These are phyloP conservation scores for Knufia petricola DNA, from an alignment of 2,329 filamentous ascomycete species.

Conservation along the genomic window DNA sequence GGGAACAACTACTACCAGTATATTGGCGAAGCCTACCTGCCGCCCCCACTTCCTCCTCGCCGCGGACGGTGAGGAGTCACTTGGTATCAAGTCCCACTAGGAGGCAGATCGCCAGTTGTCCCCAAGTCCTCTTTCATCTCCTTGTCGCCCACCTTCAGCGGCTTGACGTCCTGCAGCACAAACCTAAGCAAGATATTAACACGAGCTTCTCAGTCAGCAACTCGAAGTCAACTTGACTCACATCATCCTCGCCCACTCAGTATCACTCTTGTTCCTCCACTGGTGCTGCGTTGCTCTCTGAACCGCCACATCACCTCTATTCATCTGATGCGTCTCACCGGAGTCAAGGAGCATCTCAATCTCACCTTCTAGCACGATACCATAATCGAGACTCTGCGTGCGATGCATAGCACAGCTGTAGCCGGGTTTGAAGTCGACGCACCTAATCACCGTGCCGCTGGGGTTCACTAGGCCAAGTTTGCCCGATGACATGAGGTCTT, in stretches of 20 bases:
- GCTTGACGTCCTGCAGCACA: slow-evolving; percentile 19
- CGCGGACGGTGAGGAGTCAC: too few species aligned
- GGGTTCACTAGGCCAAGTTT: slow-evolving; percentile 30
- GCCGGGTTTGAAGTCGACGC: slow-evolving; percentile 37
- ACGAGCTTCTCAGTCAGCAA: too few species aligned
- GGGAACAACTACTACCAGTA: too few species aligned
- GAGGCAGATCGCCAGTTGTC: slow-evolving; percentile 16
- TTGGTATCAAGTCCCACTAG: slow-evolving; percentile 15
- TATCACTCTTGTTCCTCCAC: slow-evolving; percentile 30
- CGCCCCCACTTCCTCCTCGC: too few species aligned
- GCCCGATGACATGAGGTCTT: slow-evolving; percentile 22
- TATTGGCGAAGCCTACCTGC: too few species aligned
- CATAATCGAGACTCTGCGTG: slow-evolving; percentile 47
- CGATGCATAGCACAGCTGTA: slow-evolving; percentile 42
- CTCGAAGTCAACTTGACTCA: too few species aligned
- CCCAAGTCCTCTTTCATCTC: slow-evolving; percentile 21
- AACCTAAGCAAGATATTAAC: slow-evolving; percentile 4
- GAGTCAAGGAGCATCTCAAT: slow-evolving; percentile 45
- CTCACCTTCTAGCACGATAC: slow-evolving; percentile 45
- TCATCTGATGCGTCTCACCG: slow-evolving; percentile 40
- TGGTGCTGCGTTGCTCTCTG: slow-evolving; percentile 40
- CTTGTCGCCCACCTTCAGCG: slow-evolving; percentile 18
- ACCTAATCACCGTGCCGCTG: slow-evolving; percentile 17
- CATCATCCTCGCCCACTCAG: slow-evolving; percentile 23
- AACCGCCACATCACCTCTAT: slow-evolving; percentile 45